Evolutionary conservation across 345 rosid species (phyloP).

Genomic region (Syzygium grande): DNA sequence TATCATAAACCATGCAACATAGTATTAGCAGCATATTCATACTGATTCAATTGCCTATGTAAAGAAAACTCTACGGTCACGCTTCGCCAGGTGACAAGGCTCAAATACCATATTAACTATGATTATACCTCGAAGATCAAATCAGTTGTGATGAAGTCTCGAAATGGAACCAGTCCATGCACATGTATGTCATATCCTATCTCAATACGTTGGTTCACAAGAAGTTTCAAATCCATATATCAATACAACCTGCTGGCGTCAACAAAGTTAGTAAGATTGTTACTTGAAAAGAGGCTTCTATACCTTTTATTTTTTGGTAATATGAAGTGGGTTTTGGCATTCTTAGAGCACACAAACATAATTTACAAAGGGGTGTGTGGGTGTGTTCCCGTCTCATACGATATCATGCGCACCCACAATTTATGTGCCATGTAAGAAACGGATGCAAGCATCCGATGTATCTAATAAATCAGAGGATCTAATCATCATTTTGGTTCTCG

Average conservation of each 20-base stretch:
- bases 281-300: too few species aligned
- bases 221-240: not conserved
- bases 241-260: not conserved
- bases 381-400: too few species aligned
- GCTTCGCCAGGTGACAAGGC: not conserved
- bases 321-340: not conserved
- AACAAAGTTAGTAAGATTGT: too few species aligned
- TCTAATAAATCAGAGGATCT: not conserved
- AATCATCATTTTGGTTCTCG: not conserved
- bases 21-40: not conserved
- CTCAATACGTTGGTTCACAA: not conserved
- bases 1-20: not conserved
- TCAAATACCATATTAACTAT: not conserved
- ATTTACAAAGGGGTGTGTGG: not conserved
- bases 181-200: not conserved
- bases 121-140: not conserved
- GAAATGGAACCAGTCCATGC: rapidly evolving
- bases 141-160: not conserved
- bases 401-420: not conserved
- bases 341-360: not conserved
- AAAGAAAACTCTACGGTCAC: not conserved
- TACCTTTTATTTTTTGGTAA: too few species aligned
- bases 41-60: not conserved
- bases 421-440: rapidly evolving
- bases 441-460: not conserved